These are phyloP conservation scores for Phallus indusiatus DNA, from an alignment of 768 basidiomycete genomes.

Conservation along the genomic window DNA sequence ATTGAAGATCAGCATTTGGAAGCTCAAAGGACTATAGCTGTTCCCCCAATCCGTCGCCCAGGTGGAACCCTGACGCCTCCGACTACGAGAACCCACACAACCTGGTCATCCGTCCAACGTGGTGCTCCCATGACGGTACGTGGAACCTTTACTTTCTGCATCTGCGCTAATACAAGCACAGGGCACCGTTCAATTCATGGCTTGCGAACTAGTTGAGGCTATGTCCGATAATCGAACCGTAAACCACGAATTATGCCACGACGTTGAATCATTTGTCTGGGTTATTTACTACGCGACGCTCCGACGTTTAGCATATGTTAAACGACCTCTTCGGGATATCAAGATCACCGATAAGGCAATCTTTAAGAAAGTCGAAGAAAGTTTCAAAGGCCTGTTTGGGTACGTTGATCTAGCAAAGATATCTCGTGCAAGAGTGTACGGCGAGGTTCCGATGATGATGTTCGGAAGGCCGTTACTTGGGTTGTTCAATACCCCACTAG, in stretches of 20 bases:
- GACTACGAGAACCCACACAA: constrained; percentile 9
- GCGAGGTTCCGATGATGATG: too few species aligned
- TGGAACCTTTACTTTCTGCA: neutral
- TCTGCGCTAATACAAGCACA: neutral
- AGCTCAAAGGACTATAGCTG: too few species aligned
- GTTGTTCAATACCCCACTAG: too few species aligned
- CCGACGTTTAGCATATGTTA: neutral
- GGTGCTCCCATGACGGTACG: constrained; percentile 16
- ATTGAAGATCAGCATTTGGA: neutral
- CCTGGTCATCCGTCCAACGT: constrained; percentile 3
- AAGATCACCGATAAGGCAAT: too few species aligned
- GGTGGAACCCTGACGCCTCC: too few species aligned
- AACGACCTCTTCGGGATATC: too few species aligned
- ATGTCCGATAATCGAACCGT: neutral
- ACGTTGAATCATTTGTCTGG: constrained; percentile 15
- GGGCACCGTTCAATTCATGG: constrained; percentile 21
- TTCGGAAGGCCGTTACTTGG: too few species aligned
- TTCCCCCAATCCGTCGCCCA: too few species aligned
- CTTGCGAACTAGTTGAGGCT: constrained; percentile 3
- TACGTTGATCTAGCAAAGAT: too few species aligned
- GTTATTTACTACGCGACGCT: neutral
- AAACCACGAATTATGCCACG: neutral
- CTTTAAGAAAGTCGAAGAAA: too few species aligned
- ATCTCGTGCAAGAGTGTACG: too few species aligned
- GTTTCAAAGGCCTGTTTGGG: too few species aligned